phyloP scores from a whole-genome alignment of 2,329 filamentous ascomycete species.

The Nigrospora oryzae region DNA sequence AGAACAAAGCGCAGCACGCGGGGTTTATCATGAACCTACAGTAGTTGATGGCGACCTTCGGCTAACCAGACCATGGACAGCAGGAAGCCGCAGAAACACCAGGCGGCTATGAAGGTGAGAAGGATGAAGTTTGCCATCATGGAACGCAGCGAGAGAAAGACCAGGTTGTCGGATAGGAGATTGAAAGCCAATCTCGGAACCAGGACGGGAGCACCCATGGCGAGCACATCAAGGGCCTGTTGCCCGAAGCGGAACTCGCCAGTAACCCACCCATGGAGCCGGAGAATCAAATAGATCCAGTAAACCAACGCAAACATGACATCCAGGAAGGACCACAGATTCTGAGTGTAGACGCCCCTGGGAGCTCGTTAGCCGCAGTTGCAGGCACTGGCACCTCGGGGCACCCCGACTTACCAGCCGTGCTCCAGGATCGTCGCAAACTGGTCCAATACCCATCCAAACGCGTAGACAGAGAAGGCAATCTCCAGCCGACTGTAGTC shows the following conservation, averaged over 20 bases:
- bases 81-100: slow-evolving; percentile 79
- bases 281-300: slow-evolving; percentile 56
- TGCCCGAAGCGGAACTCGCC: slow-evolving; percentile 41
- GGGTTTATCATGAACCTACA: slow-evolving; percentile 28
- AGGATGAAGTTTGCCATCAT: slow-evolving; percentile 86
- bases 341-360: slow-evolving; percentile 78
- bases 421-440: slow-evolving; percentile 71
- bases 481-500: slow-evolving; percentile 51
- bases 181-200: slow-evolving; percentile 77
- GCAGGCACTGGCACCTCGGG: background rate
- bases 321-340: slow-evolving; percentile 82
- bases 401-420: slow-evolving; percentile 38
- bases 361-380: background rate
- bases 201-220: slow-evolving; percentile 69
- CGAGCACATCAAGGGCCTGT: slow-evolving; percentile 70
- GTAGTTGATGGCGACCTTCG: slow-evolving; percentile 49
- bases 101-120: slow-evolving; percentile 64
- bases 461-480: slow-evolving; percentile 63
- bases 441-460: slow-evolving; percentile 74
- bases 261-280: slow-evolving; percentile 53
- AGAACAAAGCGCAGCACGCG: slow-evolving; percentile 2
- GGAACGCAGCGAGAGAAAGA: slow-evolving; percentile 71
- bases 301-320: slow-evolving; percentile 71
- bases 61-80: slow-evolving; percentile 73
- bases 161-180: slow-evolving; percentile 72